Percentiles rank a stretch among this genome's conserved stretches.
These are phyloP conservation scores for Fusarium heterosporum DNA, from an alignment of 2,329 filamentous ascomycete genomes.

Conservation along the genomic window DNA sequence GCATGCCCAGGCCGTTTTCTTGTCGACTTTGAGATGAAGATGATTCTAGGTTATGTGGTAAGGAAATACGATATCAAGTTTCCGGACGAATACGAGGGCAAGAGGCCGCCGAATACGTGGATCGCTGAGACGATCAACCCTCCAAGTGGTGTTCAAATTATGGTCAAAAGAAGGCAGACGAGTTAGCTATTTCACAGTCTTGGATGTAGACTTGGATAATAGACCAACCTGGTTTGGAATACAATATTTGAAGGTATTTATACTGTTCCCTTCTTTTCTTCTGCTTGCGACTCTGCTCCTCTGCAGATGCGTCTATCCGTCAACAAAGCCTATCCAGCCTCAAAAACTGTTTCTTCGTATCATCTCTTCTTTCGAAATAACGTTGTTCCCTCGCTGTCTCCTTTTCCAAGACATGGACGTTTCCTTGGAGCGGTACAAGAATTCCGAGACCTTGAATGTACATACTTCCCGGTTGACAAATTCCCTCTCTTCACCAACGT, in stretches of 20 bases:
- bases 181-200: not conserved
- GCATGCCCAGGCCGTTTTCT: slow-evolving; percentile 50
- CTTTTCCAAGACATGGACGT: slow-evolving; percentile 15
- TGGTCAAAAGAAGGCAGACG: slow-evolving; percentile 30
- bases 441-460: not conserved
- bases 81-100: slow-evolving; percentile 35
- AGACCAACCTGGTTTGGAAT: not conserved
- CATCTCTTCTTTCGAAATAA: too few species aligned
- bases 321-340: too few species aligned
- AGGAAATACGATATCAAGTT: slow-evolving; percentile 40
- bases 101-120: slow-evolving; percentile 39
- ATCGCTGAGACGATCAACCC: slow-evolving; percentile 38
- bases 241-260: not conserved
- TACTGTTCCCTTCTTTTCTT: not conserved
- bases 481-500: slow-evolving; percentile 9
- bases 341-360: too few species aligned
- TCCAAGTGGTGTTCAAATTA: slow-evolving; percentile 32
- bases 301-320: too few species aligned
- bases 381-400: too few species aligned
- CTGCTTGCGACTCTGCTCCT: not conserved
- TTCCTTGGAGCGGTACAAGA: slow-evolving; percentile 8
- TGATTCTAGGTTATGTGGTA: slow-evolving; percentile 45
- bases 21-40: slow-evolving; percentile 50
- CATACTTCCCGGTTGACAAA: not conserved
- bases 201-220: not conserved